Evolutionary conservation across 1,139 yeast genomes (phyloP).

Genomic region (Magnusiomyces suaveolens): DNA sequence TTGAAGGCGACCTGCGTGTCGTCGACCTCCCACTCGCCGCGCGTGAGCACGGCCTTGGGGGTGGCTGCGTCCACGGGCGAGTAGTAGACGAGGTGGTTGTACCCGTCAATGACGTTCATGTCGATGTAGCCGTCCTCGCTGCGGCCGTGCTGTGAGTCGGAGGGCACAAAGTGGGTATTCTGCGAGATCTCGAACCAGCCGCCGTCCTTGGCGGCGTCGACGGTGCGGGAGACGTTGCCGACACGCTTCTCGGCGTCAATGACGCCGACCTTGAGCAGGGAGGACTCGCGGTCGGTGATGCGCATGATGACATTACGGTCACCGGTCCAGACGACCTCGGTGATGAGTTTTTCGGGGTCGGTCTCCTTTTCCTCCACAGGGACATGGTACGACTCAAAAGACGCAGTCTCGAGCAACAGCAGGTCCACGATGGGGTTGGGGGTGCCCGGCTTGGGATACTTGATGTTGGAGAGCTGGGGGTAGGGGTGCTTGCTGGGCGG

Average conservation of each 20-base stretch:
- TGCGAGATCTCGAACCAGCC: constrained; percentile 75
- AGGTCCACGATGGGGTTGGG: constrained; percentile 55
- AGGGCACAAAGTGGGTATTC: constrained; percentile 61
- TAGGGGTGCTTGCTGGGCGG: constrained; percentile 39
- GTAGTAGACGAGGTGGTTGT: constrained; percentile 62
- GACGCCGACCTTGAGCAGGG: constrained; percentile 45
- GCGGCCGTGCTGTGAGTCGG: constrained; percentile 37
- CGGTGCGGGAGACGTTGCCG: constrained; percentile 37
- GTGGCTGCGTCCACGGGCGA: constrained; percentile 38
- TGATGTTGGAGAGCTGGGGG: constrained; percentile 47
- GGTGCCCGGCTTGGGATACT: constrained; percentile 87
- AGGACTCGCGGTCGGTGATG: constrained; percentile 64
- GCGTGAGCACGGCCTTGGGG: constrained; percentile 46
- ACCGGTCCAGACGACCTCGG: constrained; percentile 67
- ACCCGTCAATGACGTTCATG: constrained; percentile 51
- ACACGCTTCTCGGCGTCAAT: constrained; percentile 37
- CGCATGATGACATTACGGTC: constrained; percentile 47
- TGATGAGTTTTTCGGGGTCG: constrained; percentile 47
- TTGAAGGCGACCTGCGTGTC: constrained; percentile 52
- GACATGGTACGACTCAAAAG: constrained; percentile 25
- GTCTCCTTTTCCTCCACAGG: constrained; percentile 24
- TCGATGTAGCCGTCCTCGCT: constrained; percentile 59
- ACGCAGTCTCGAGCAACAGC: constrained; percentile 36
- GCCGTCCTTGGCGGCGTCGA: constrained; percentile 49
- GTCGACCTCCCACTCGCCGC: constrained; percentile 61